phyloP scores from a whole-genome alignment of 2,329 filamentous ascomycete genomes.

The Dichotomopilus funicola region DNA sequence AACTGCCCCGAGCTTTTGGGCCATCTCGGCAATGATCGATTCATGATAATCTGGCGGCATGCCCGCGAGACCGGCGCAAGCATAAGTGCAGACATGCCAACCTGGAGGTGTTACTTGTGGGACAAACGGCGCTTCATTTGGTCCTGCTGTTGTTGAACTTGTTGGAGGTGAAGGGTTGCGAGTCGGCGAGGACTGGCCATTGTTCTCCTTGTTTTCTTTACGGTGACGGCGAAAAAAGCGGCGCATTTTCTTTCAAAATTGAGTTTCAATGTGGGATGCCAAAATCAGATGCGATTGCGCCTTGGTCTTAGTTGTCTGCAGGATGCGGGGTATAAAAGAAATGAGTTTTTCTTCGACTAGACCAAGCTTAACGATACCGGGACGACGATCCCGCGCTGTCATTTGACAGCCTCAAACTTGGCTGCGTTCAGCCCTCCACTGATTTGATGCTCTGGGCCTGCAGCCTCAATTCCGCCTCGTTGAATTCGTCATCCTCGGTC shows the following conservation, averaged over 20 bases:
- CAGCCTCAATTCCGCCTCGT: slow-evolving; percentile 25
- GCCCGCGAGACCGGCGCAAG: not conserved
- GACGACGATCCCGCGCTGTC: too few relatives aligned
- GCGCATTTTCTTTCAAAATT: not conserved
- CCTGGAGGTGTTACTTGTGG: not conserved
- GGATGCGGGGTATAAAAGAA: too few relatives aligned
- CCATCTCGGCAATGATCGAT: not conserved
- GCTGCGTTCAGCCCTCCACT: slow-evolving; percentile 26
- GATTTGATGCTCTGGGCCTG: slow-evolving; percentile 27
- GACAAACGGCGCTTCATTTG: not conserved
- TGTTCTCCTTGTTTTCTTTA: not conserved
- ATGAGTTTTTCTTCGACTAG: too few relatives aligned
- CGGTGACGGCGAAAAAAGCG: not conserved
- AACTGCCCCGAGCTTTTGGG: not conserved
- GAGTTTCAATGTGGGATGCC: not conserved
- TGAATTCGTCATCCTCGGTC: slow-evolving; percentile 29
- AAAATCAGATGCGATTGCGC: not conserved
- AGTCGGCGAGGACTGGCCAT: not conserved
- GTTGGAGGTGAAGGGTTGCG: too few relatives aligned
- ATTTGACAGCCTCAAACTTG: too few relatives aligned
- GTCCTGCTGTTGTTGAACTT: too few relatives aligned
- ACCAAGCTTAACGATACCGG: too few relatives aligned
- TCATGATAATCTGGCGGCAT: not conserved
- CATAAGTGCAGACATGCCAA: not conserved
- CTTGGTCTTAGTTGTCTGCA: not conserved